Evolutionary conservation across 306 rosid genomes (phyloP).

Genomic region (Acacia crassicarpa): DNA sequence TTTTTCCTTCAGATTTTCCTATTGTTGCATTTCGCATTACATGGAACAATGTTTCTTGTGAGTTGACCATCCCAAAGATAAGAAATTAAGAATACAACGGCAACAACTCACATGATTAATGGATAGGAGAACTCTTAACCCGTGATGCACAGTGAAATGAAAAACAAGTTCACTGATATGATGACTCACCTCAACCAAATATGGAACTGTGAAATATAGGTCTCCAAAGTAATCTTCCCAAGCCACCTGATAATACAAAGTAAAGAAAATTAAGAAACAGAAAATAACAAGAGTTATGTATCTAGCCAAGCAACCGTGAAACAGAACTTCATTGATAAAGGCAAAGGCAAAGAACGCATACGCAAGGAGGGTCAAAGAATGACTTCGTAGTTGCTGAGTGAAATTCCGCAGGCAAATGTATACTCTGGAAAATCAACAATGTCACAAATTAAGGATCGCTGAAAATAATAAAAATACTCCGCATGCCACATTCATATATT

Average conservation of each 20-base stretch:
- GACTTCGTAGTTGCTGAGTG: slow-evolving; percentile 80
- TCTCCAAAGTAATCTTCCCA: slow-evolving; percentile 97
- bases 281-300: slow-evolving; percentile 24
- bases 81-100: slow-evolving; percentile 18
- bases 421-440: slow-evolving; percentile 59
- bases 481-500: not conserved
- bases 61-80: slow-evolving; percentile 25
- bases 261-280: slow-evolving; percentile 13
- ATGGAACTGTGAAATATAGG: slow-evolving; percentile 98
- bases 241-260: slow-evolving; percentile 73
- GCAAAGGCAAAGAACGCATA: slow-evolving; percentile 49
- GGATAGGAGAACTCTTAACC: not conserved
- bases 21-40: slow-evolving; percentile 9
- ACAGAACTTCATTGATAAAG: slow-evolving; percentile 29
- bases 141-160: not conserved
- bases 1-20: not conserved
- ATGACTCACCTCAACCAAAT: slow-evolving; percentile 94
- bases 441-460: slow-evolving; percentile 15
- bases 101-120: slow-evolving; percentile 15
- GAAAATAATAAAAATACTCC: slow-evolving; percentile 10
- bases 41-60: slow-evolving; percentile 2
- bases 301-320: slow-evolving; percentile 10
- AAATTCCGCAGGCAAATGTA: slow-evolving; percentile 92
- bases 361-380: slow-evolving; percentile 91
- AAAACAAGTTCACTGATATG: slow-evolving; percentile 10